These are phyloP conservation scores for Kingdonia uniflora DNA, from an alignment of 164 flowering plant genomes.

Conservation along the genomic window DNA sequence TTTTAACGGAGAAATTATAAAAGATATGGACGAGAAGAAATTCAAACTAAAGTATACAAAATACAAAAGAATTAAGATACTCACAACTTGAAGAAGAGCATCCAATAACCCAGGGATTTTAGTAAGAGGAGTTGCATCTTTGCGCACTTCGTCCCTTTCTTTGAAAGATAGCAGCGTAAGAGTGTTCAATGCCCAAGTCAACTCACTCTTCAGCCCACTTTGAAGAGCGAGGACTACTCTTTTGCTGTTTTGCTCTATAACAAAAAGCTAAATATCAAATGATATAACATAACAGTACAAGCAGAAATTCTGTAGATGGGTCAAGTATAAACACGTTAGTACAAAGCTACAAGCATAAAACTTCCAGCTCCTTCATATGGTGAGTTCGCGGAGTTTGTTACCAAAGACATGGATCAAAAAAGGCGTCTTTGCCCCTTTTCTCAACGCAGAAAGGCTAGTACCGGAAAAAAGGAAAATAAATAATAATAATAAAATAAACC, in stretches of 20 bases:
- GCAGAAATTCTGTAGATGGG: too few species aligned
- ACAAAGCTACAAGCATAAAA: too few species aligned
- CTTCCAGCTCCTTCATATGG: too few species aligned
- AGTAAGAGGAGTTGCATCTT: conserved; percentile 87
- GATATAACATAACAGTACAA: too few species aligned
- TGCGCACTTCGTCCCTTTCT: conserved; percentile 88
- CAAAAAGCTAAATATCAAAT: not conserved
- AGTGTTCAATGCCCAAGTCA: conserved; percentile 91
- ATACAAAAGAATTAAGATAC: conserved; percentile 15
- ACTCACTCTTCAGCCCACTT: conserved; percentile 95
- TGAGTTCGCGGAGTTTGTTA: too few species aligned
- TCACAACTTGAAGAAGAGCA: conserved; percentile 94
- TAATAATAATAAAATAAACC: too few species aligned
- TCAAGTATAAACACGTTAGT: too few species aligned
- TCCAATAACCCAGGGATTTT: conserved; percentile 89
- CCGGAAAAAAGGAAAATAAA: too few species aligned
- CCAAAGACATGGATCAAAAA: too few species aligned
- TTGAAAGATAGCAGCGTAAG: conserved; percentile 95
- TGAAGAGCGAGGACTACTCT: conserved; percentile 91
- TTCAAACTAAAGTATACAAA: not conserved
- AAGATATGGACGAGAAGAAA: not conserved
- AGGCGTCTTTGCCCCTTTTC: too few species aligned
- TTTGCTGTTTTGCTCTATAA: conserved; percentile 82
- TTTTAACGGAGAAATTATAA: too few species aligned
- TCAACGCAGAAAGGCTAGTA: too few species aligned